Percentiles rank a stretch among this genome's conserved stretches.
Conservation (phyloP, 2,329 filamentous ascomycete species). For the Alternaria rosae region DNA sequence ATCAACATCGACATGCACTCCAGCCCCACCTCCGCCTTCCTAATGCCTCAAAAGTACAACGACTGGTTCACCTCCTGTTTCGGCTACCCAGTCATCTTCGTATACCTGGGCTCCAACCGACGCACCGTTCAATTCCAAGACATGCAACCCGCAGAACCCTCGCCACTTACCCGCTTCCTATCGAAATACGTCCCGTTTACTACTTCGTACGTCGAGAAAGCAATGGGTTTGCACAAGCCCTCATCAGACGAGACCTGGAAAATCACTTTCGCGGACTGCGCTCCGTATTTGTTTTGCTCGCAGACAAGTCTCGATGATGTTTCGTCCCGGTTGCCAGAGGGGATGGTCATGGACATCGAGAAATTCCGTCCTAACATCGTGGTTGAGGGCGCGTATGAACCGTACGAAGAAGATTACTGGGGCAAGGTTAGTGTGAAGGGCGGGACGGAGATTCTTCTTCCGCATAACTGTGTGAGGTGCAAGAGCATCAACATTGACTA, state of each 20-base stretch:
- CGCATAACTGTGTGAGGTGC: conserved; percentile 58
- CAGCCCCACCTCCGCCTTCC: conserved; percentile 52
- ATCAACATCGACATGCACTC: conserved; percentile 55
- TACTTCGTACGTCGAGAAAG: conserved; percentile 10
- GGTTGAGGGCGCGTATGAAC: conserved; percentile 48
- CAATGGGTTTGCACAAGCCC: conserved; percentile 45
- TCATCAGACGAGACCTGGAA: conserved; percentile 12
- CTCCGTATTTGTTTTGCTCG: conserved; percentile 76
- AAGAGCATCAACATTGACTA: conserved; percentile 59
- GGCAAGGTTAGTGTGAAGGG: conserved; percentile 47
- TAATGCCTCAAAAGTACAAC: conserved; percentile 53
- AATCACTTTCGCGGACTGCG: conserved; percentile 76
- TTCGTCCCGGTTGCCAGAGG: conserved; percentile 52
- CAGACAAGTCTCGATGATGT: conserved; percentile 74
- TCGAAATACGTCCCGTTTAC: conserved; percentile 24
- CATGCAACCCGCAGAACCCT: conserved; percentile 27
- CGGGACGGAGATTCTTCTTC: conserved; percentile 43
- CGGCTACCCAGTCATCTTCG: conserved; percentile 53
- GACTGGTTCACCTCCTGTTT: conserved; percentile 56
- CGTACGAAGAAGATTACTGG: conserved; percentile 60
- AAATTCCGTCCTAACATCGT: conserved; percentile 59
- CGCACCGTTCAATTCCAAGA: conserved; percentile 52
- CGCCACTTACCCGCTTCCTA: conserved; percentile 23
- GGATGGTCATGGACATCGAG: conserved; percentile 52
- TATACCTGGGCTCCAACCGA: conserved; percentile 53